Evolutionary conservation across 2,329 filamentous ascomycete genomes (phyloP).

Genomic region (Dryadomyces quercivorus): DNA sequence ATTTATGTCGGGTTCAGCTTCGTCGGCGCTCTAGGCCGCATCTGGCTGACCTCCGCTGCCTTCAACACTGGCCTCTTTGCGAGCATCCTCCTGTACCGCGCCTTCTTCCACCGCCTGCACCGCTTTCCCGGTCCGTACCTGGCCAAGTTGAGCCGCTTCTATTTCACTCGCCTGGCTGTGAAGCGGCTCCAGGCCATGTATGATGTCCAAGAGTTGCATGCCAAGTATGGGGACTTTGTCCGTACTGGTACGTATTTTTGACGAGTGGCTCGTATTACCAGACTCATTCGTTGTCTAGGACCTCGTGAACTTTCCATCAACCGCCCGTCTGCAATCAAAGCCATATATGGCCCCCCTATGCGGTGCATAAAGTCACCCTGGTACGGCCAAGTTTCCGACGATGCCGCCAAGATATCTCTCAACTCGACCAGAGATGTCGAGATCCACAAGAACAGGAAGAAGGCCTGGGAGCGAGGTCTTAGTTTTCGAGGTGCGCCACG

Average conservation of each 20-base stretch:
- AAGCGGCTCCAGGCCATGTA: background rate
- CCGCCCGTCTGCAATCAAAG: constrained; percentile 1
- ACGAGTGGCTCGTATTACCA: too few species aligned
- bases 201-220: background rate
- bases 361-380: constrained; percentile 4
- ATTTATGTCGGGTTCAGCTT: background rate
- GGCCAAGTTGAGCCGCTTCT: constrained; percentile 5
- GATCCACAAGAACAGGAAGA: background rate
- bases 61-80: background rate
- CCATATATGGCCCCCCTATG: constrained; percentile 1
- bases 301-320: constrained; percentile 10
- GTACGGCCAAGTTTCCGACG: background rate
- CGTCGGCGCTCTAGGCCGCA: background rate
- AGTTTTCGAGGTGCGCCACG: background rate
- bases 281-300: background rate
- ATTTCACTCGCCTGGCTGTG: background rate
- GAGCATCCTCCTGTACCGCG: constrained; percentile 6
- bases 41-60: background rate
- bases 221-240: constrained; percentile 3
- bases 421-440: background rate
- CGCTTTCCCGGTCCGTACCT: constrained; percentile 2
- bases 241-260: background rate
- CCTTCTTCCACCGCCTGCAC: constrained; percentile 6
- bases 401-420: background rate
- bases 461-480: background rate